Base-by-base conservation (phyloP, 257 asterid genomes). In the Misopates orontium region DNA sequence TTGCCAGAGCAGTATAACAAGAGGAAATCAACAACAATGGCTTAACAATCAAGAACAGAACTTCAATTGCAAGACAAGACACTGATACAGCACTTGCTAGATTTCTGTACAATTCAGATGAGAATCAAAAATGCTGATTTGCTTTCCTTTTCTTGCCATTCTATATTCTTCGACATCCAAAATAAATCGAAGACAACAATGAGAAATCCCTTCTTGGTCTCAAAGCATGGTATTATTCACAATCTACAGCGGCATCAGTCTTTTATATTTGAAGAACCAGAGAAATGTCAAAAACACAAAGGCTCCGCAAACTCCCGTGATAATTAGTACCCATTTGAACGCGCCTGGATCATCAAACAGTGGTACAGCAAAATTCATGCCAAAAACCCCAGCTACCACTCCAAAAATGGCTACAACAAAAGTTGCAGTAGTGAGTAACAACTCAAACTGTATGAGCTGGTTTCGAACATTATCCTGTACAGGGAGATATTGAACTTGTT, bases 401-500 rank as follows among this genome's bases (percentile, higher is more conserved):
- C 97, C 99, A 63, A 86, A 90, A 71, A 90, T 88, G 24, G 99
- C 93, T 13, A 94, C 97, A 24, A 90, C 97, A 41, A 94, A 94
- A 31, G 99, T 88, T 32, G 96, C 97, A 17, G 99, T 94, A 15
- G 99, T 94, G 58, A 94, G 80, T 42, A 94, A 59, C 70, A 94
- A 74, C 82, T 94, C 99, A 69, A 94, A 94, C 78, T 90, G 99
- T 62, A 94, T 88, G 67, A 90, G 96, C 86, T 94, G 97, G 83
- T 94, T 94, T 44, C 99, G 86, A 66, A 90, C 99, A 12, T 90
- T 94, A 76, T 94, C 99, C 99, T 90, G 95, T 87, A 82, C 1
- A 56, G 21, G 45, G 56, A 39, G 25, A 19, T 18, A 60, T 42
- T 15, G 41, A 0, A 17, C 40, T 64, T 32, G 56, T 23, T 36